Evolutionary conservation across 164 flowering plant species (phyloP).

Genomic region (Chloranthus sessilifolius): DNA sequence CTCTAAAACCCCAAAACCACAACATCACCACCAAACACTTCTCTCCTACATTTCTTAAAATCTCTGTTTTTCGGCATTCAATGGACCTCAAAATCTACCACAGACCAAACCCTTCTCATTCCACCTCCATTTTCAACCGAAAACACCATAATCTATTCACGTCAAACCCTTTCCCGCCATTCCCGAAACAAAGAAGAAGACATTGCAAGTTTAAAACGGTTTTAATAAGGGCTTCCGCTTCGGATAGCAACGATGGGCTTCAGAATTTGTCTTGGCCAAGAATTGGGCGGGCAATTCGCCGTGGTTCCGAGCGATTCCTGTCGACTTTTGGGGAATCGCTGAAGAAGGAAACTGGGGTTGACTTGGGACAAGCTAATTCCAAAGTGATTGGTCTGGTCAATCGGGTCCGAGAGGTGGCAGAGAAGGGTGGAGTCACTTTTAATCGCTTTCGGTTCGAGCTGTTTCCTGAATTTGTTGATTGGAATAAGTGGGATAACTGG

Average conservation of each 20-base stretch:
- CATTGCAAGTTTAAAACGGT: slow-evolving; percentile 21
- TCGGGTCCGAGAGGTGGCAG: slow-evolving; percentile 19
- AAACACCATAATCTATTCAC: slow-evolving; percentile 8
- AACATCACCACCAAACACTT: no score
- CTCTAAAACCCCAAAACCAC: no score
- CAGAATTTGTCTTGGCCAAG: slow-evolving; percentile 42
- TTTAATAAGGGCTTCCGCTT: slow-evolving; percentile 31
- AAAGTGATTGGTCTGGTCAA: slow-evolving; percentile 31
- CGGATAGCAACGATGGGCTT: slow-evolving; percentile 31
- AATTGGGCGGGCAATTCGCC: slow-evolving; percentile 37
- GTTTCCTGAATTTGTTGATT: slow-evolving; percentile 51
- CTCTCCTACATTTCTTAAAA: no score
- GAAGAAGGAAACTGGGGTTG: slow-evolving; percentile 78
- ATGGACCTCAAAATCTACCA: slow-evolving; percentile 26
- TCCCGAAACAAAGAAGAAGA: slow-evolving; percentile 15
- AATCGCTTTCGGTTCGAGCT: slow-evolving; percentile 39
- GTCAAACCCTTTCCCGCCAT: slow-evolving; percentile 14
- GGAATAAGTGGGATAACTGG: slow-evolving; percentile 83
- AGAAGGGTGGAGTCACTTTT: slow-evolving; percentile 32
- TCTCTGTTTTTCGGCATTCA: background rate
- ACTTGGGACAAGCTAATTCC: slow-evolving; percentile 28
- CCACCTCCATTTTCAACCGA: slow-evolving; percentile 11
- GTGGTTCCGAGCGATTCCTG: slow-evolving; percentile 49
- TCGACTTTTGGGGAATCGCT: slow-evolving; percentile 42
- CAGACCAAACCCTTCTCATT: slow-evolving; percentile 21